Base-by-base conservation (phyloP, 2,329 filamentous ascomycete genomes). In the Colletotrichum graminicola region DNA sequence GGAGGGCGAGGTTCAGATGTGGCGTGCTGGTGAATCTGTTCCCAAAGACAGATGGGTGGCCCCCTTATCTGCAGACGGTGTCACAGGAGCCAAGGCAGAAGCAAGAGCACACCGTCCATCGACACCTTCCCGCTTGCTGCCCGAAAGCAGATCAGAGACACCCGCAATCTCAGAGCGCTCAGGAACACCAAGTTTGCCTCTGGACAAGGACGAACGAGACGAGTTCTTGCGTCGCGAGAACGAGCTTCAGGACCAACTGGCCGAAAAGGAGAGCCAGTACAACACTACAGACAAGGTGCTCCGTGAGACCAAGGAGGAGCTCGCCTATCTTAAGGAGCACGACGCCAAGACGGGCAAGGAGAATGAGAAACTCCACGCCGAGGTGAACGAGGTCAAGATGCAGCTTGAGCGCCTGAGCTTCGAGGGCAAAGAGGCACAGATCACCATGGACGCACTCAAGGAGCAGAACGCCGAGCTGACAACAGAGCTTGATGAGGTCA, bases 371-470 rank as follows among this genome's bases (percentile, higher is more conserved):
- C 87, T 98, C 70, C 92, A 90, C 14, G 89, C 90, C 67, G 95
- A 98, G 78, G 90, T 95, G 72, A 98, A 98, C 78, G 94, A 97
- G 78, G 89, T 97, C 78, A 95, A 94, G 80, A 97, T 99, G 95
- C 94, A 98, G 79, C 88, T 99, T 34, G 96, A 99, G 84, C 94
- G 97, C 79, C 88, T 99, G 65, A 92, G 91, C 5, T 99, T 98
- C 77, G 96, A 99, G 86, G 93, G 93, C 84, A 98, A 98, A 84
- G 96, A 99, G 82, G 94, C 94, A 14, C 91, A 93, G 76, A 99
- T 99, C 80, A 98, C 95, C 39, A 98, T 99, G 94, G 96, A 99
- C 79, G 93, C 94, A 49, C 86, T 99, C 62, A 98, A 98, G 83
- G 96, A 98, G 80, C 95, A 95, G 72, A 99, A 99, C 80, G 85